phyloP scores from a whole-genome alignment of 2,329 filamentous ascomycete species.

The Penicillium sp. region DNA sequence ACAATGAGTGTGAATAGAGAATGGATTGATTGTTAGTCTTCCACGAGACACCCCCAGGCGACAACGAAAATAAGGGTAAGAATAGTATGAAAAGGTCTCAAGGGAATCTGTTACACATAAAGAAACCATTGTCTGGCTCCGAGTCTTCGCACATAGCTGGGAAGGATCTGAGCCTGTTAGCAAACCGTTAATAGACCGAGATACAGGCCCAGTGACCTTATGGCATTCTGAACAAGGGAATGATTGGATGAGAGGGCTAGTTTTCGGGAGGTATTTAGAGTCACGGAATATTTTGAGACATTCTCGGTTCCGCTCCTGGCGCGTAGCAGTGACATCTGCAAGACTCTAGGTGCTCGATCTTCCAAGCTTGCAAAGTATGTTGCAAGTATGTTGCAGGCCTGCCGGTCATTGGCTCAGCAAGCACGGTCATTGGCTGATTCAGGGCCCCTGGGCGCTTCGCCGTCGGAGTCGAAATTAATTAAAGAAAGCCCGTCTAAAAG shows the following conservation, averaged over 20 bases:
- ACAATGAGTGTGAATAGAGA: constrained; percentile 3
- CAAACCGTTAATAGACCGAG: constrained; percentile 6
- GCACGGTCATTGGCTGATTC: constrained; percentile 11
- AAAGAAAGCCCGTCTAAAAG: not conserved
- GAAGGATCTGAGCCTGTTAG: constrained; percentile 6
- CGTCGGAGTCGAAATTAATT: not conserved
- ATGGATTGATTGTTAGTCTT: not conserved
- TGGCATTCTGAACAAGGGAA: constrained; percentile 3
- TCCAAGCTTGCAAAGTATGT: not conserved
- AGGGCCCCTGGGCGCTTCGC: constrained; percentile 11
- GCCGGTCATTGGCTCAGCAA: constrained; percentile 1
- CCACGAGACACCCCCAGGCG: not conserved
- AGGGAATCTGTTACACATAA: constrained; percentile 15
- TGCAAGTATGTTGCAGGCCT: constrained; percentile 11
- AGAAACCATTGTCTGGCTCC: constrained; percentile 1
- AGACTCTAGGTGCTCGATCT: not conserved
- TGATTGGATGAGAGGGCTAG: constrained; percentile 15
- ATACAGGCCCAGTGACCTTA: not conserved
- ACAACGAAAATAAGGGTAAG: not conserved
- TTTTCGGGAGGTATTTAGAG: constrained; percentile 5
- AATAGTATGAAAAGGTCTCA: constrained; percentile 1
- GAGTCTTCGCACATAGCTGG: constrained; percentile 11
- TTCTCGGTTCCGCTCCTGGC: constrained; percentile 15
- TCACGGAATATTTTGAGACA: constrained; percentile 16
- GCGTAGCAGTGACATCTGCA: constrained; percentile 11